A percentile compares a stretch with the other conserved stretches of the same genome.
phyloP scores from a whole-genome alignment of 768 basidiomycete species.

The Tubosaeta sp. region DNA sequence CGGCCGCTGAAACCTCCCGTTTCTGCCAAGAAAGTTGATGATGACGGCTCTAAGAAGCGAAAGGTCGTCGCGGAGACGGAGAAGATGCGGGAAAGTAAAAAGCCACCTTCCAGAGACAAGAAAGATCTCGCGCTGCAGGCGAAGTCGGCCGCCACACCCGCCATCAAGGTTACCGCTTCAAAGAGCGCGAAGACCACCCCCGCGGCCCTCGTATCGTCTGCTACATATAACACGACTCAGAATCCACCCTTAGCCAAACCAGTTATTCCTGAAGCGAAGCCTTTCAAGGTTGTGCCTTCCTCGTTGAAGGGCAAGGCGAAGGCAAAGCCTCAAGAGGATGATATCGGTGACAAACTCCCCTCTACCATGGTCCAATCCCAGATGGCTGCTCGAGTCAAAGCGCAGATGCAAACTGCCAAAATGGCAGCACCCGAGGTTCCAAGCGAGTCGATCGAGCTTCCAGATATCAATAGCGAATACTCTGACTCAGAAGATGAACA shows the following conservation, averaged over 20 bases:
- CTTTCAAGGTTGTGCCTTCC: conserved; percentile 34
- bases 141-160: conserved; percentile 26
- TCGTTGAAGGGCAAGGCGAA: conserved; percentile 49
- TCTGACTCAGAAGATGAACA: conserved; percentile 94
- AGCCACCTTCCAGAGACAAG: conserved; percentile 56
- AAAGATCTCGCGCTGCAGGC: conserved; percentile 28
- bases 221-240: conserved; percentile 38
- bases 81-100: conserved; percentile 58
- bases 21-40: conserved; percentile 65
- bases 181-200: conserved; percentile 37
- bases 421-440: conserved; percentile 47
- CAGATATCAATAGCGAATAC: conserved; percentile 95
- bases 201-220: conserved; percentile 33
- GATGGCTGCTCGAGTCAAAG: conserved; percentile 68
- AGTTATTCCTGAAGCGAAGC: conserved; percentile 29
- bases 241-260: conserved; percentile 31
- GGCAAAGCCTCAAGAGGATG: conserved; percentile 43
- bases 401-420: conserved; percentile 58
- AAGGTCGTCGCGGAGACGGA: conserved; percentile 51
- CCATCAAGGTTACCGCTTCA: conserved; percentile 22
- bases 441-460: conserved; percentile 84
- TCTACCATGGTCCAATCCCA: conserved; percentile 60
- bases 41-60: conserved; percentile 69
- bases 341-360: conserved; percentile 47
- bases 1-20: conserved; percentile 47